Conservation (phyloP, 306 rosid genomes). For the Fagus crenata region DNA sequence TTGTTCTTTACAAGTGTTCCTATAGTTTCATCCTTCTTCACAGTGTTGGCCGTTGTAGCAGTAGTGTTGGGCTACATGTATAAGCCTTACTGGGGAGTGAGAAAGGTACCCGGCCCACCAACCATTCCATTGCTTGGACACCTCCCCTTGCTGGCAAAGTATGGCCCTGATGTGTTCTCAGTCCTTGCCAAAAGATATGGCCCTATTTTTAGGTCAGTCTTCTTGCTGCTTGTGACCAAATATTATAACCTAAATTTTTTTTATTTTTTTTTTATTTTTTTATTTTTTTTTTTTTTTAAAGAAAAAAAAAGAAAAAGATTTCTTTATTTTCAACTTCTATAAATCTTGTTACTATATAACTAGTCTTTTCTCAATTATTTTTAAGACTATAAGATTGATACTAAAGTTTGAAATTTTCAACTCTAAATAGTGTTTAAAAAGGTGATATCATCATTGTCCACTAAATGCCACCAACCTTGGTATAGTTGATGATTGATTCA, state of each 20-base stretch:
- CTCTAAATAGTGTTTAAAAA: too few species aligned
- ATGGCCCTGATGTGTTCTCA: conserved; percentile 90
- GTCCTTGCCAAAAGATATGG: conserved; percentile 85
- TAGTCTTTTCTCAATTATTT: too few species aligned
- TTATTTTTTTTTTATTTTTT: neutral
- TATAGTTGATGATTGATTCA: too few species aligned
- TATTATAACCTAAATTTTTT: neutral
- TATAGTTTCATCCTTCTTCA: conserved; percentile 37
- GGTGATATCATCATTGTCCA: too few species aligned
- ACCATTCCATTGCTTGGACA: conserved; percentile 75
- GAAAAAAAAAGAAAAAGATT: too few species aligned
- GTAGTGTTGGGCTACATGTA: conserved; percentile 58
- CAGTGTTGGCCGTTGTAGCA: conserved; percentile 41
- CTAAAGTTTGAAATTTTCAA: too few species aligned
- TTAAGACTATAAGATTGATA: too few species aligned
- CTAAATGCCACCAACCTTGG: too few species aligned
- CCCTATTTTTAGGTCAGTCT: conserved; percentile 81
- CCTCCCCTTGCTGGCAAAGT: conserved; percentile 78
- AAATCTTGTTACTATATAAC: too few species aligned
- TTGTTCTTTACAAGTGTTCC: conserved; percentile 25
- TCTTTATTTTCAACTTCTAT: too few species aligned
- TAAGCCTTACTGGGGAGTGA: conserved; percentile 75
- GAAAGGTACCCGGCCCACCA: conserved; percentile 92
- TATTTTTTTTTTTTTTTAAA: too few species aligned
- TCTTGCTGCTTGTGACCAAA: neutral